These are phyloP conservation scores for Vigna unguiculata DNA, from an alignment of 306 rosid genomes.

Conservation along the genomic window DNA sequence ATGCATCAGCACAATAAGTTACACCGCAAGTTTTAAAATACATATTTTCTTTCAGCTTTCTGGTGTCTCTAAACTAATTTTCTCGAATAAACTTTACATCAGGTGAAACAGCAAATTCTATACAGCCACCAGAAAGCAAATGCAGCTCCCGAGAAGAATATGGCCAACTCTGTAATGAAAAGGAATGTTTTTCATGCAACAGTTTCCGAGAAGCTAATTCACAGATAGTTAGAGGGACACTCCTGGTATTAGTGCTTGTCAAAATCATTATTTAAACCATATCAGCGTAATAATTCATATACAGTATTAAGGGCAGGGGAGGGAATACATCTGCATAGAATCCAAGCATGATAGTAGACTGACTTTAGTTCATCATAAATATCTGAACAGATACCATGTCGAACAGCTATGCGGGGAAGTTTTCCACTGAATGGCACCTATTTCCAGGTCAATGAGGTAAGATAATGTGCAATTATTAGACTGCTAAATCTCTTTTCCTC, in stretches of 20 bases:
- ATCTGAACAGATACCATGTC: conserved; percentile 86
- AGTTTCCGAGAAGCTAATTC: conserved; percentile 79
- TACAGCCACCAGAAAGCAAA: conserved; percentile 78
- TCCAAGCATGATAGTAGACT: conserved; percentile 30
- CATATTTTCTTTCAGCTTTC: conserved; percentile 30
- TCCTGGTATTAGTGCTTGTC: conserved; percentile 68
- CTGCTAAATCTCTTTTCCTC: conserved; percentile 17
- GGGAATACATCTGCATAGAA: conserved; percentile 30
- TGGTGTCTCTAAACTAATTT: conserved; percentile 42
- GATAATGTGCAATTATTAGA: conserved; percentile 11
- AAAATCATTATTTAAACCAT: conserved; percentile 32
- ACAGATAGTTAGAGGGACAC: conserved; percentile 84
- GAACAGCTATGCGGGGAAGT: conserved; percentile 96
- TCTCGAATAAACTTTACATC: conserved; percentile 45
- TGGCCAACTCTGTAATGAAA: conserved; percentile 72
- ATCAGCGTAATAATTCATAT: conserved; percentile 14
- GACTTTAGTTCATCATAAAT: conserved; percentile 43
- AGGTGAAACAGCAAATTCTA: conserved; percentile 95
- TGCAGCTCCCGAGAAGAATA: conserved; percentile 71
- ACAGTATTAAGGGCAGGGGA: background rate
- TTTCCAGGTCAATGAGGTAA: conserved; percentile 97
- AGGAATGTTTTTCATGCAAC: conserved; percentile 88
- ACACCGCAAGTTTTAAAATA: conserved; percentile 19
- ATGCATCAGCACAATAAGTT: conserved; percentile 28
- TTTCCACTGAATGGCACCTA: conserved; percentile 96